Evolutionary conservation across 1,284 basidiomycete species (phyloP), one percentile per base, ranked within the genome.

Genomic region (Pascua guehoae): DNA sequence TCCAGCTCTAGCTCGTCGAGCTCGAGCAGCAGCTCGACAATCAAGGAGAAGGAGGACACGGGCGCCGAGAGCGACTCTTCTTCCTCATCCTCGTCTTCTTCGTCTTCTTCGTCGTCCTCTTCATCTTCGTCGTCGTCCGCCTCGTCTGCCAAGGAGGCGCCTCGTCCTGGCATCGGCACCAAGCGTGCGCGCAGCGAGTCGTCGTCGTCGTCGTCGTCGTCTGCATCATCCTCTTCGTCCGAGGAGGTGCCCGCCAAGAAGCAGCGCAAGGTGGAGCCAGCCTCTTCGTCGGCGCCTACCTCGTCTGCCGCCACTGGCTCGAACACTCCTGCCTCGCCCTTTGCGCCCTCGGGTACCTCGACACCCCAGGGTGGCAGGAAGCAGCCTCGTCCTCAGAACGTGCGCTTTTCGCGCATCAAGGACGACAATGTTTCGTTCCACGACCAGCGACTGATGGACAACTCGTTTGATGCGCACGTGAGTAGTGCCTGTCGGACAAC

Each of bases 331-430:
- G 54, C 62, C 5, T 57, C 57, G 37, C 52, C 62, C 11, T 60
- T 56, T 45, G 58, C 66, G 16, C 53, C 66, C 10, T 57, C 50
- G 40, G 61, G 58, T 48, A 54, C 51, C 8, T 62, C 57, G 36
- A 61, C 62, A 12, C 59, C 62, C 15, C 53, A 58, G 42, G 60
- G 59, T 8, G 51, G 53, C 46, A 45, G 45, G 41, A 47, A 53
- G 41, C 18, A 17, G 14, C 50, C 41, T 32, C 48, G 47, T 14
- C 46, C 49, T 16, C 75, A 74, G 47, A 74, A 77, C 32, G 65
- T 71, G 55, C 86, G 88, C 36, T 98, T 98, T 80, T 86, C 87
- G 72, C 82, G 95, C 39, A 85, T 98, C 59, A 88, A 94, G 73
- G 77, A 81, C 2, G 84, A 87, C 18, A 80, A 85, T 53, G 80